Conservation (phyloP, 805 yeast species). For the Suhomyces sp. region DNA sequence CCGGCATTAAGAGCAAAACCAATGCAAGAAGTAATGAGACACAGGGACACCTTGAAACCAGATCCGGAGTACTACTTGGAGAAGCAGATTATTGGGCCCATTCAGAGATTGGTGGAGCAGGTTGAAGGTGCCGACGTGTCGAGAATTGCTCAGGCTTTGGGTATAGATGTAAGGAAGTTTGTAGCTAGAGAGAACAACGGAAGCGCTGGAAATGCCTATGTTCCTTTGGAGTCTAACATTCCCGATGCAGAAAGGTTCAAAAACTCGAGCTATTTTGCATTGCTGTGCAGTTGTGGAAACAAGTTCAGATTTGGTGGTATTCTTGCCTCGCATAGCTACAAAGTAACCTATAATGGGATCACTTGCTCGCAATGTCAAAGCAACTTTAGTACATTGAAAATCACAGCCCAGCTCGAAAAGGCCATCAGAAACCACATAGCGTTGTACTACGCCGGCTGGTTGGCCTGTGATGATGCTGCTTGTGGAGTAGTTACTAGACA, state of each 20-base stretch:
- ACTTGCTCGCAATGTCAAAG: slow-evolving; percentile 62
- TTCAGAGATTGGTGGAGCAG: slow-evolving; percentile 79
- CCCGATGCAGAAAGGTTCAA: slow-evolving; percentile 81
- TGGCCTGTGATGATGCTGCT: slow-evolving; percentile 78
- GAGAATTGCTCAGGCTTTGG: slow-evolving; percentile 72
- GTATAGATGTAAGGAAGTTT: slow-evolving; percentile 69
- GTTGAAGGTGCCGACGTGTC: slow-evolving; percentile 84
- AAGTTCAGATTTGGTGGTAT: slow-evolving; percentile 74
- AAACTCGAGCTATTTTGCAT: slow-evolving; percentile 50
- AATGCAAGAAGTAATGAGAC: slow-evolving; percentile 64
- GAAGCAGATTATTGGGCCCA: slow-evolving; percentile 87
- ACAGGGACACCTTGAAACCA: slow-evolving; percentile 51
- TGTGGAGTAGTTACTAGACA: slow-evolving; percentile 82
- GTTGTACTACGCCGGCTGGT: slow-evolving; percentile 81
- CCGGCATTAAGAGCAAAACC: slow-evolving; percentile 85
- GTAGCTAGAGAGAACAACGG: slow-evolving; percentile 34
- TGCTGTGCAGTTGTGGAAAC: slow-evolving; percentile 63
- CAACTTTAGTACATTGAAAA: slow-evolving; percentile 47
- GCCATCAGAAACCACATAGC: slow-evolving; percentile 68
- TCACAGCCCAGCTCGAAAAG: slow-evolving; percentile 74
- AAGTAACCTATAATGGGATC: slow-evolving; percentile 65
- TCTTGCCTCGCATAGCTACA: slow-evolving; percentile 57
- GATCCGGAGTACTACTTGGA: slow-evolving; percentile 80
- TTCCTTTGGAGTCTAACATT: slow-evolving; percentile 78
- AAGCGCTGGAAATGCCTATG: slow-evolving; percentile 16